Percentiles rank a stretch among this genome's conserved stretches.
Conservation (phyloP, 441 rosid species). For the Manihot esculenta region DNA sequence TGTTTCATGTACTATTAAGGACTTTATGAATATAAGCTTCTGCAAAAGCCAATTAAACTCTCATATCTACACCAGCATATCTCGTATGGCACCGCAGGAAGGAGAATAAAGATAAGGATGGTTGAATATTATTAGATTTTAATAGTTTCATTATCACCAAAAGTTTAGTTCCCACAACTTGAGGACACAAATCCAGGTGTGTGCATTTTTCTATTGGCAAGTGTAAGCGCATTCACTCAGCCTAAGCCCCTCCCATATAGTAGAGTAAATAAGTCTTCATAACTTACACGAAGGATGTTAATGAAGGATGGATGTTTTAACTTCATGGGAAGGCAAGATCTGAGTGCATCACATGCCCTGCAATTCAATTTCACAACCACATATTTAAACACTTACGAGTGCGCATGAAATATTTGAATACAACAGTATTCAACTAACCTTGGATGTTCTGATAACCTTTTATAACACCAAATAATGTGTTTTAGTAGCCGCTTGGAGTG, state of each 20-base stretch:
- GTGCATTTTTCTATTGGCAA: not conserved
- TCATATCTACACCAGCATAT: not conserved
- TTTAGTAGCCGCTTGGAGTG: conserved; percentile 68
- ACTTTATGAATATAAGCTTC: not conserved
- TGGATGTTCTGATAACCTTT: conserved; percentile 66
- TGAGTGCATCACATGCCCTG: conserved; percentile 78
- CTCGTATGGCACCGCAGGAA: not conserved
- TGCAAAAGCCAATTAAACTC: not conserved
- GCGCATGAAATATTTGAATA: not conserved
- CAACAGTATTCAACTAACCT: conserved; percentile 43
- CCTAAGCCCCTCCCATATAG: too few species aligned
- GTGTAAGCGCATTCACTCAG: not conserved
- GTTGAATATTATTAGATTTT: not conserved
- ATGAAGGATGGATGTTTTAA: conserved; percentile 65
- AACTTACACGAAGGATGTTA: conserved; percentile 64
- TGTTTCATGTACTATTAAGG: not conserved
- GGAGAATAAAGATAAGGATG: not conserved
- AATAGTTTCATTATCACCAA: not conserved
- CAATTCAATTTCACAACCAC: conserved; percentile 5
- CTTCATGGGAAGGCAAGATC: conserved; percentile 63
- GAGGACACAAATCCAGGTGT: not conserved
- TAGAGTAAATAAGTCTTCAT: not conserved
- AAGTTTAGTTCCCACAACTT: not conserved
- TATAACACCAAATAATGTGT: conserved; percentile 84
- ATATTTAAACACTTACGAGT: not conserved